These are phyloP conservation scores for Otatea glauca DNA, from an alignment of 176 grass and related monocot genomes.

Conservation along the genomic window DNA sequence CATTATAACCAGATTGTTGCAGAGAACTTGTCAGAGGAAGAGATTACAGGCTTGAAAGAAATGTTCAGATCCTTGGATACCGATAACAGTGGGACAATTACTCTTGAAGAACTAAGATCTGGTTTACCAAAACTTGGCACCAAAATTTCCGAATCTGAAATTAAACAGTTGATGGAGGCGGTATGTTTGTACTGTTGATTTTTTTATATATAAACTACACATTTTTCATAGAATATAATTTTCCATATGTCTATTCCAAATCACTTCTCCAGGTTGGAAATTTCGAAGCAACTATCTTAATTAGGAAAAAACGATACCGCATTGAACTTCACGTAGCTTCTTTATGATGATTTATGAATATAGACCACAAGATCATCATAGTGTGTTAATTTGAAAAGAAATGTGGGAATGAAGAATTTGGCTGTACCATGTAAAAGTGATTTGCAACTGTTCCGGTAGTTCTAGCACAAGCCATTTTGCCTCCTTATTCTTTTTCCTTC, in stretches of 20 bases:
- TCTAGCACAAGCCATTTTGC: conserved; percentile 7
- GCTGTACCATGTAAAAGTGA: conserved; percentile 9
- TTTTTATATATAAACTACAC: conserved; percentile 7
- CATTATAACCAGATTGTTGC: conserved; percentile 71
- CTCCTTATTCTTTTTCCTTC: conserved; percentile 16
- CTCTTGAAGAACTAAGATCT: conserved; percentile 94
- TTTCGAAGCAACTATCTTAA: conserved; percentile 19
- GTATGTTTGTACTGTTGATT: conserved; percentile 55
- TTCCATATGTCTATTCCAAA: conserved; percentile 16
- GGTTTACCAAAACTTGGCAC: conserved; percentile 98
- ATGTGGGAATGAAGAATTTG: conserved; percentile 2
- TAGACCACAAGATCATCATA: neutral
- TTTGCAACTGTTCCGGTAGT: conserved; percentile 17
- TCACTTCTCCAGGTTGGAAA: conserved; percentile 11
- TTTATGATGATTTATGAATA: conserved; percentile 27
- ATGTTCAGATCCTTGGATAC: conserved; percentile 98
- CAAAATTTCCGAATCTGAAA: conserved; percentile 96
- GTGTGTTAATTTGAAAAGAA: conserved; percentile 21
- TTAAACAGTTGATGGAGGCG: conserved; percentile 94
- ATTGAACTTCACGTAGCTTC: conserved; percentile 3
- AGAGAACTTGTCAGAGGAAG: conserved; percentile 94
- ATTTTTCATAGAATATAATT: neutral
- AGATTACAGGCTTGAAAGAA: conserved; percentile 96
- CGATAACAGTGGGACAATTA: conserved; percentile 96
- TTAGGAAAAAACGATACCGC: neutral